Percentiles rank a stretch among this genome's conserved stretches.
phyloP scores from a whole-genome alignment of 345 rosid species.

The Brassica incana region DNA sequence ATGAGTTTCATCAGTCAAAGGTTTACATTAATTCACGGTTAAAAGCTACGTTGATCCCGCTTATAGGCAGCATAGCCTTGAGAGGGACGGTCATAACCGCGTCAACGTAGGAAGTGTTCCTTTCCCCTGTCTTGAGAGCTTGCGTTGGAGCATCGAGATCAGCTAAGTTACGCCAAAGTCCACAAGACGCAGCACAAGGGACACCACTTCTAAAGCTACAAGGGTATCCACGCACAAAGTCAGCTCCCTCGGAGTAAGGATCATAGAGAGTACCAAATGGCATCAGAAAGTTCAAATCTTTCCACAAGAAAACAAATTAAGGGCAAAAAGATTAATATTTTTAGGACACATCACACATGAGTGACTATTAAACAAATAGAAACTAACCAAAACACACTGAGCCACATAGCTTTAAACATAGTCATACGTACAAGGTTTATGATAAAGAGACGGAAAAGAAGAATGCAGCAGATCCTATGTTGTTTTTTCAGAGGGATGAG shows the following conservation, averaged over 20 bases:
- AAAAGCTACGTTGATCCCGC: constrained; percentile 91
- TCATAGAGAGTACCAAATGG: constrained; percentile 59
- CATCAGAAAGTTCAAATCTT: neutral
- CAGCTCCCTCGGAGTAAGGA: constrained; percentile 77
- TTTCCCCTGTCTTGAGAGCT: constrained; percentile 72
- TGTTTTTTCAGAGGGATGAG: too few species aligned
- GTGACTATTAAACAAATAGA: neutral
- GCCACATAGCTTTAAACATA: neutral
- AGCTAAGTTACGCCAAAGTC: constrained; percentile 91
- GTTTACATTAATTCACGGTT: constrained; percentile 48
- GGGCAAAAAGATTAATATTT: neutral
- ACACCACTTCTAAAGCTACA: constrained; percentile 87
- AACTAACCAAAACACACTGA: neutral
- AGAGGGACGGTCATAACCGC: constrained; percentile 83
- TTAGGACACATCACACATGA: neutral
- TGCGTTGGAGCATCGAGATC: constrained; percentile 97
- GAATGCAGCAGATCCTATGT: too few species aligned
- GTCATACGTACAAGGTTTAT: too few species aligned
- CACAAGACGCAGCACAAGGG: constrained; percentile 80
- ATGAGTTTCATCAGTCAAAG: constrained; percentile 8
- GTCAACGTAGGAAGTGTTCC: constrained; percentile 78
- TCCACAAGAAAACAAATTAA: neutral
- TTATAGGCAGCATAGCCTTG: constrained; percentile 62
- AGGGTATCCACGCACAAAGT: constrained; percentile 97
- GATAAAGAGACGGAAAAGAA: too few species aligned